Conservation (phyloP, 2,329 filamentous ascomycete species). For the Phoma sp. region DNA sequence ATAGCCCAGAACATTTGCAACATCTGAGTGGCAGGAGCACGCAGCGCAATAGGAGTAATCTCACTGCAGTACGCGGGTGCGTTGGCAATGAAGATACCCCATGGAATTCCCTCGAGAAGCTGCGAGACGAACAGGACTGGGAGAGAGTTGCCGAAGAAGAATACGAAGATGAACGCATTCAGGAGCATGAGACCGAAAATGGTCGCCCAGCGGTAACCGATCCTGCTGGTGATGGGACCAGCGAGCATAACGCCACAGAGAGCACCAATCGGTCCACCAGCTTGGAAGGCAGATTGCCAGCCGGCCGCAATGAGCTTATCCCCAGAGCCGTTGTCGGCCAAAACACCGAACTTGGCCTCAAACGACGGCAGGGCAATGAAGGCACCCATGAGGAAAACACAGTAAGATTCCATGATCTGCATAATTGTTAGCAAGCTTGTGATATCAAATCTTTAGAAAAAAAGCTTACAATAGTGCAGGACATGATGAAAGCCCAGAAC, state of each 20-base stretch:
- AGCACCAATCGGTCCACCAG: constrained; percentile 63
- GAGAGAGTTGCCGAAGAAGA: constrained; percentile 61
- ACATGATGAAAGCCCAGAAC: constrained; percentile 63
- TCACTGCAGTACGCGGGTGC: constrained; percentile 68
- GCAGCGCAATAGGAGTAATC: constrained; percentile 64
- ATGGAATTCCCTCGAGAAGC: constrained; percentile 66
- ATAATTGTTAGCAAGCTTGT: constrained; percentile 18
- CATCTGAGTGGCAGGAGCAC: constrained; percentile 66
- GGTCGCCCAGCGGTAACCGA: constrained; percentile 67
- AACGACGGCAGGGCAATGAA: constrained; percentile 62
- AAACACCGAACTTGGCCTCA: constrained; percentile 55
- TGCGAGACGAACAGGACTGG: constrained; percentile 59
- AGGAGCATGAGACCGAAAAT: constrained; percentile 62
- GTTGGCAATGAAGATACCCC: constrained; percentile 71
- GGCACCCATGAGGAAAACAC: constrained; percentile 65
- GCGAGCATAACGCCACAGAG: constrained; percentile 65
- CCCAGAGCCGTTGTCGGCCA: constrained; percentile 25
- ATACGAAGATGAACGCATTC: constrained; percentile 66
- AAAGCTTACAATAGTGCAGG: constrained; percentile 58
- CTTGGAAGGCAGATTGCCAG: constrained; percentile 66
- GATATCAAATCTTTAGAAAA: constrained; percentile 14
- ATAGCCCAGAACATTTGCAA: constrained; percentile 72
- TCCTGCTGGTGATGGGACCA: constrained; percentile 63
- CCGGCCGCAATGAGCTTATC: constrained; percentile 54
- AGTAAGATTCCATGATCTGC: constrained; percentile 70